These are phyloP conservation scores for Septoria linicola DNA, from an alignment of 2,329 filamentous ascomycete genomes.

Conservation along the genomic window DNA sequence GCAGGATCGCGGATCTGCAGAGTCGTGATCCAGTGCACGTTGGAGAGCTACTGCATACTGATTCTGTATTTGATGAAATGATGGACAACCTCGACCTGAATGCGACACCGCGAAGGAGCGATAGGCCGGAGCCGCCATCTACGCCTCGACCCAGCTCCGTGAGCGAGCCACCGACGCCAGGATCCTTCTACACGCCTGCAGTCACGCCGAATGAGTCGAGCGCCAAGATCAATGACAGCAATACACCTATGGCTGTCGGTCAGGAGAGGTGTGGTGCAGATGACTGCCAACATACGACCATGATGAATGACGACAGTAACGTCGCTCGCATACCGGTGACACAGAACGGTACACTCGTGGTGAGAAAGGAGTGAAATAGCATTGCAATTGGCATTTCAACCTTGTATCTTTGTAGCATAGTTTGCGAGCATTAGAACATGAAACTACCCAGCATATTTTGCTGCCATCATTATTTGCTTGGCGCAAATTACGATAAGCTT, in stretches of 20 bases:
- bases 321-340: constrained; percentile 19
- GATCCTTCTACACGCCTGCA: constrained; percentile 11
- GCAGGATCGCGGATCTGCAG: constrained; percentile 5
- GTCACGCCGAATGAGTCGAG: neutral
- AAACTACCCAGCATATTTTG: too few species aligned
- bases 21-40: neutral
- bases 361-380: neutral
- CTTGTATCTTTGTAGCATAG: constrained; percentile 12
- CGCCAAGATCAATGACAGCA: neutral
- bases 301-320: constrained; percentile 25
- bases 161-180: constrained; percentile 5
- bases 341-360: constrained; percentile 16
- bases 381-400: neutral
- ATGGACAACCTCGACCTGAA: constrained; percentile 31
- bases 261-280: neutral
- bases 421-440: neutral
- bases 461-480: neutral
- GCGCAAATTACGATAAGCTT: neutral
- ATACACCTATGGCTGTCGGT: neutral
- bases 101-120: neutral
- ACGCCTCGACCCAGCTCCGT: constrained; percentile 7
- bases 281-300: constrained; percentile 8
- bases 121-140: constrained; percentile 1
- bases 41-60: constrained; percentile 34
- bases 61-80: constrained; percentile 47